Conservation (phyloP, 2,329 filamentous ascomycete genomes). For the Xylariaceae sp. region DNA sequence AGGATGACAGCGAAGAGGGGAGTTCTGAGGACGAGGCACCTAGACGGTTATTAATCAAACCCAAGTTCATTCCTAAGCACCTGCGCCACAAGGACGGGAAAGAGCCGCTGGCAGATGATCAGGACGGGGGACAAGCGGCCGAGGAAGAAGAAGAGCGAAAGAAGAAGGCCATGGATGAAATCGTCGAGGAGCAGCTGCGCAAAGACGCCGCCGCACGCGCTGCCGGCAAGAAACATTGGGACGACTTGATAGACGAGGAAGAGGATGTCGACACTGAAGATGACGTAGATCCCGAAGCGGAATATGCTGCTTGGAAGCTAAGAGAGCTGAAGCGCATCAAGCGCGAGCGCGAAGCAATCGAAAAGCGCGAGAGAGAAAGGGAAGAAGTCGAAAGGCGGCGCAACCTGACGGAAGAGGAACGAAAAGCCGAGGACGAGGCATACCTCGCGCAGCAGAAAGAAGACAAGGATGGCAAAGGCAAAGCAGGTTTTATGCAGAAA, state of each 20-base stretch:
- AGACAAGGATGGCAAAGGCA: slow-evolving; percentile 72
- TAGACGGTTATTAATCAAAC: slow-evolving; percentile 56
- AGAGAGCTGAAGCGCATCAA: slow-evolving; percentile 86
- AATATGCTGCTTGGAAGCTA: slow-evolving; percentile 89
- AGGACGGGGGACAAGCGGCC: slow-evolving; percentile 18
- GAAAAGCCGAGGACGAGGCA: slow-evolving; percentile 77
- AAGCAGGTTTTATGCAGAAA: slow-evolving; percentile 88
- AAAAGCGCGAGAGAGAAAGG: slow-evolving; percentile 75
- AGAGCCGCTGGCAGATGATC: slow-evolving; percentile 5
- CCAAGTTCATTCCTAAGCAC: slow-evolving; percentile 60
- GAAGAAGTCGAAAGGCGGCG: slow-evolving; percentile 86
- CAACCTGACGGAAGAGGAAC: slow-evolving; percentile 82
- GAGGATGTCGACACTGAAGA: slow-evolving; percentile 87
- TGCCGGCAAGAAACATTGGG: slow-evolving; percentile 81
- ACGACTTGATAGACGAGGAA: slow-evolving; percentile 64
- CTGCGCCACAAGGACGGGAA: slow-evolving; percentile 38
- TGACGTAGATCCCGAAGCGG: slow-evolving; percentile 78
- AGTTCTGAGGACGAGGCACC: slow-evolving; percentile 54
- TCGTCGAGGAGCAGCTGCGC: slow-evolving; percentile 86
- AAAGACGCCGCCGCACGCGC: slow-evolving; percentile 73
- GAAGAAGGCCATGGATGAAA: slow-evolving; percentile 68
- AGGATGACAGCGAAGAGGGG: slow-evolving; percentile 40
- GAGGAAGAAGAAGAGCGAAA: slow-evolving; percentile 48
- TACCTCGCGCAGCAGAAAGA: slow-evolving; percentile 74
- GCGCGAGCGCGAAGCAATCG: slow-evolving; percentile 79